Percentiles rank a stretch among this genome's conserved stretches.
Evolutionary conservation across 139 green algal genomes (phyloP).

Genomic region (Chlamydomonas urium): DNA sequence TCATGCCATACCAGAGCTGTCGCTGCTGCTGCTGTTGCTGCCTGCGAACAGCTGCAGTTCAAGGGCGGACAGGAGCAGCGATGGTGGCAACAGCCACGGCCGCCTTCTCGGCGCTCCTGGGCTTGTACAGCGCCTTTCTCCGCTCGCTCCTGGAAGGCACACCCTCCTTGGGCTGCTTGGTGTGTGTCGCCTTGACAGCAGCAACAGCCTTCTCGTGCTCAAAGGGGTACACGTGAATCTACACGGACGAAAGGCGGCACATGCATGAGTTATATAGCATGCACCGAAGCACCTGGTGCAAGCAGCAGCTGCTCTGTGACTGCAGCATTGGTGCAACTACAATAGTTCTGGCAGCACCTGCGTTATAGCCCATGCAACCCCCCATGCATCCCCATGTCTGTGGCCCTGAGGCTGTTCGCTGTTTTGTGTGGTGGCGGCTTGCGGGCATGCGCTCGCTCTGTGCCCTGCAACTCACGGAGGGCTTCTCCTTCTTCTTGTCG

Average conservation of each 20-base stretch:
- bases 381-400: too few relatives aligned
- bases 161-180: conserved; percentile 46
- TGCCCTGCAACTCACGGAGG: conserved; percentile 14
- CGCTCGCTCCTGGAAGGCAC: conserved; percentile 38
- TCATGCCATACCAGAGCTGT: too few relatives aligned
- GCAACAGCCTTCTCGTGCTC: conserved; percentile 47
- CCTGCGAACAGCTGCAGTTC: neutral
- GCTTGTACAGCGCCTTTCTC: conserved; percentile 31
- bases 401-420: too few relatives aligned
- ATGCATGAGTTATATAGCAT: too few relatives aligned
- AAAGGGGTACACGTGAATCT: conserved; percentile 56
- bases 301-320: too few relatives aligned
- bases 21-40: neutral
- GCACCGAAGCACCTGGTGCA: too few relatives aligned
- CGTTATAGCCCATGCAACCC: too few relatives aligned
- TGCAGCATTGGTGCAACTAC: too few relatives aligned
- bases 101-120: conserved; percentile 9
- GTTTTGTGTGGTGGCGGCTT: too few relatives aligned
- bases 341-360: too few relatives aligned
- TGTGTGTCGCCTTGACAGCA: conserved; percentile 37
- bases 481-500: conserved; percentile 55
- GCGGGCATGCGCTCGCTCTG: too few relatives aligned
- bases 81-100: conserved; percentile 26
- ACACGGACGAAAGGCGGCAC: neutral
- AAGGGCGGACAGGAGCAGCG: conserved; percentile 15